Base-by-base conservation (phyloP, 305 asterid species). In the Rubia tinctorum region DNA sequence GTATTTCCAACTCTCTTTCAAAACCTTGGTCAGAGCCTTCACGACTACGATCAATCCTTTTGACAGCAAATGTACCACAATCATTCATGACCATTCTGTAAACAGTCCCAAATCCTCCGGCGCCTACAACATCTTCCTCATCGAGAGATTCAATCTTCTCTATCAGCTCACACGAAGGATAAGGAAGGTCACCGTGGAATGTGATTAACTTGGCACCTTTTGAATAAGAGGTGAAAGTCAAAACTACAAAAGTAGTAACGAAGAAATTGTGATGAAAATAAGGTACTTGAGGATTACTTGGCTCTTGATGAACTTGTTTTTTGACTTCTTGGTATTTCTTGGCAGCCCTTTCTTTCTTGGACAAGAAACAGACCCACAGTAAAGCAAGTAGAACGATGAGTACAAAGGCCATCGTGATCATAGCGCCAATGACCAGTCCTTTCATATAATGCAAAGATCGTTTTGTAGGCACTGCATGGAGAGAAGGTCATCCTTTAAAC, bases 111-210 rank as follows among this genome's bases (percentile, higher is more conserved):
- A 88, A 95, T 20, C 99, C 99, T 69, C 99, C 99, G 13, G 99
- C 93, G 34, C 99, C 99, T 8, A 95, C 98, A 11, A 95, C 79
- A 74, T 95, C 96, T 76, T 90, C 99, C 70, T 87, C 98, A 8
- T 86, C 83, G 39, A 95, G 96, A 61, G 98, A 86, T 80, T 95
- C 99, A 18, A 95, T 93, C 74, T 95, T 95, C 76, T 95, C 99
- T 12, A 95, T 91, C 23, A 95, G 95, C 86, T 95, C 99, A n/a
- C 86, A 84, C 5, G 99, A 95, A 18, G 98, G 88, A 83, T 95
- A 95, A 7, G 99, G 99, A 77, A 95, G 98, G 84, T 95, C 98
- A 0, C 98, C 99, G n/a, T 92, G 99, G 88, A 95, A 95, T 12
- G 98, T 95, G 40, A 95, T 84, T 59, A 95, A 93, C 84, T 95